A percentile compares a stretch with the other conserved stretches of the same genome.
Conservation (phyloP, 1,284 basidiomycete genomes). For the Marasmius fiardii region DNA sequence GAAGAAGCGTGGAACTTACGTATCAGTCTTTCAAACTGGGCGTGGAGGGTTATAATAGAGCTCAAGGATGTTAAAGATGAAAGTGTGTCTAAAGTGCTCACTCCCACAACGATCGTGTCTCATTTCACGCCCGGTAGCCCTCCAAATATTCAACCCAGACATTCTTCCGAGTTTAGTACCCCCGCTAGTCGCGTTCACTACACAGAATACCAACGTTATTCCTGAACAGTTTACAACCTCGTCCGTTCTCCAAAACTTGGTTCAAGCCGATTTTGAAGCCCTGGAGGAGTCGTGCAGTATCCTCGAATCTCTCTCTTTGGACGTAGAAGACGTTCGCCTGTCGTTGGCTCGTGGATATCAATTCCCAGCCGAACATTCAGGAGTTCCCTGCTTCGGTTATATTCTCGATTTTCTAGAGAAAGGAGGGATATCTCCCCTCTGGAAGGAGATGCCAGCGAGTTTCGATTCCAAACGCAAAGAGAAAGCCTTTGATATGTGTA, state of each 20-base stretch:
- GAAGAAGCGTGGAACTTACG: conserved; percentile 66
- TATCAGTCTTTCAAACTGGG: conserved; percentile 66
- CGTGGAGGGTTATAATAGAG: conserved; percentile 69
- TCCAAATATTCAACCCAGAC: conserved; percentile 55
- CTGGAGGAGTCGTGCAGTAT: conserved; percentile 72
- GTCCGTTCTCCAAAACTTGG: conserved; percentile 43
- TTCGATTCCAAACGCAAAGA: conserved; percentile 51
- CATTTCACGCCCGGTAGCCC: conserved; percentile 29
- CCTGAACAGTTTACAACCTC: conserved; percentile 39
- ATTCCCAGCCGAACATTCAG: conserved; percentile 53
- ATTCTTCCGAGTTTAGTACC: conserved; percentile 61
- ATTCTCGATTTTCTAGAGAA: conserved; percentile 73
- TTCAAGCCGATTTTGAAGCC: conserved; percentile 67
- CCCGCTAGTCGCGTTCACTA: conserved; percentile 53
- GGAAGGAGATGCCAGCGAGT: conserved; percentile 43
- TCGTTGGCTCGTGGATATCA: conserved; percentile 66
- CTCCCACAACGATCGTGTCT: not conserved
- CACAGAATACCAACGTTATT: conserved; percentile 42
- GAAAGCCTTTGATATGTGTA: conserved; percentile 77
- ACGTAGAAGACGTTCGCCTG: conserved; percentile 69
- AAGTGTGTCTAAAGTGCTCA: conserved; percentile 33
- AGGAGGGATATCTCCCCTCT: conserved; percentile 62
- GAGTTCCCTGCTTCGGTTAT: conserved; percentile 54
- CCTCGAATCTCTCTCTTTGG: conserved; percentile 72
- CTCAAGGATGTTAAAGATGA: conserved; percentile 62